Evolutionary conservation across 2,329 filamentous ascomycete genomes (phyloP).

Genomic region (Pseudogymnoascus pannorum): DNA sequence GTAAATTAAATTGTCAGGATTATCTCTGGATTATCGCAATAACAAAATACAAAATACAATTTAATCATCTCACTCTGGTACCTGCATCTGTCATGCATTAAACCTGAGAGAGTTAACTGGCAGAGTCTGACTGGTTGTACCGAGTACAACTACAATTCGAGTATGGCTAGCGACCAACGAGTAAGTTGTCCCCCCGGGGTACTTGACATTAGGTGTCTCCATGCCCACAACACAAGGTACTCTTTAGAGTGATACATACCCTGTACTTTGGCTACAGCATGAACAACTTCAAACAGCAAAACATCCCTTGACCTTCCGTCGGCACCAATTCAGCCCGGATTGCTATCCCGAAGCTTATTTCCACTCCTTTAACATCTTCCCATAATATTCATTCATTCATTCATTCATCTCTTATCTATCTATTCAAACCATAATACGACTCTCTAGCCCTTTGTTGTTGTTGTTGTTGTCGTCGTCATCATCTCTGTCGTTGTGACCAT

Average conservation of each 20-base stretch:
- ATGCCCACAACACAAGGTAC: neutral
- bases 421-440: neutral
- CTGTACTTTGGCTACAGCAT: neutral
- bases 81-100: conserved; percentile 4
- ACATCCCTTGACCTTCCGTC: neutral
- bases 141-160: too few relatives aligned
- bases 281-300: neutral
- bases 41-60: neutral
- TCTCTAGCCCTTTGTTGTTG: neutral
- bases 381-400: too few relatives aligned
- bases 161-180: neutral
- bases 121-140: too few relatives aligned
- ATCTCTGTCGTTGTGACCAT: too few relatives aligned
- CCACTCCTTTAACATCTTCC: neutral
- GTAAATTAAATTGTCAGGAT: neutral
- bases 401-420: neutral
- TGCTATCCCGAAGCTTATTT: conserved; percentile 3
- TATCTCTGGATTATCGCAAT: neutral
- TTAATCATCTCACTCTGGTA: neutral
- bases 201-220: neutral
- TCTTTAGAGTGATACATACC: neutral
- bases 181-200: neutral
- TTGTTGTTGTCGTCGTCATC: neutral
- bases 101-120: neutral
- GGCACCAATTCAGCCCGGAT: neutral